Evolutionary conservation across 192 early-diverging fungal genomes (phyloP), one percentile per base, ranked within the genome.

Genomic region (Phlyctochytrium arcticum): DNA sequence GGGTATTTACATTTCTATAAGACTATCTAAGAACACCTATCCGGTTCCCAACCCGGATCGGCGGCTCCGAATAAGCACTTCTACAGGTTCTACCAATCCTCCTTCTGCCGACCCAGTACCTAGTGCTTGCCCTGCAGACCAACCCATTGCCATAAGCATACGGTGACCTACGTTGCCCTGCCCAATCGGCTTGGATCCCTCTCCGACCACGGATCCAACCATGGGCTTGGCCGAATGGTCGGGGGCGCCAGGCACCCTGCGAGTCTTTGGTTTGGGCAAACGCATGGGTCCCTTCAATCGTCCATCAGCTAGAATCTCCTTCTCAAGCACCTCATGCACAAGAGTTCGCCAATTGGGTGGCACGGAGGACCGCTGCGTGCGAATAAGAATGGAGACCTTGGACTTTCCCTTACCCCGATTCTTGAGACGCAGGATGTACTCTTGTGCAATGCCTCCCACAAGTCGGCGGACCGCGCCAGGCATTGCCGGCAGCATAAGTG

Each of bases 61-160:
- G 34, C 55, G 71, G 21, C 48, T 42, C n/a, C 74, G 23, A 4
- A 75, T 53, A 21, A 68, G 17, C 4, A 67, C 74, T 34, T 64
- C 62, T 32, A 75, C 66, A 21, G 74, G 74, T 8, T 68, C 23
- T 5, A 72, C 48, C 21, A 72, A 53, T 2, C 74, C 74, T 15
- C 48, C 62, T n/a, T 44, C 59, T 5, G 19, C 29, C n/a, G n/a
- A n/a, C n/a, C n/a, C n/a, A 8, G 36, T 36, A 23, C 57, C 67
- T 23, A 76, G 67, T 3, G 49, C 58, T 23, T 73, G 54, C 27
- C 79, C 79, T 7, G 61, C 58, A 8, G 19, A 39, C 79, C 79
- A 90, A 68, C 88, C 88, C 84, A 90, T 85, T 36, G 75, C 72
- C 32, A 74, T 67, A 9, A 90, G 62, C 88, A 90, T 88, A 30